phyloP scores from a whole-genome alignment of 2,329 filamentous ascomycete species.

The Talaromyces sp. region DNA sequence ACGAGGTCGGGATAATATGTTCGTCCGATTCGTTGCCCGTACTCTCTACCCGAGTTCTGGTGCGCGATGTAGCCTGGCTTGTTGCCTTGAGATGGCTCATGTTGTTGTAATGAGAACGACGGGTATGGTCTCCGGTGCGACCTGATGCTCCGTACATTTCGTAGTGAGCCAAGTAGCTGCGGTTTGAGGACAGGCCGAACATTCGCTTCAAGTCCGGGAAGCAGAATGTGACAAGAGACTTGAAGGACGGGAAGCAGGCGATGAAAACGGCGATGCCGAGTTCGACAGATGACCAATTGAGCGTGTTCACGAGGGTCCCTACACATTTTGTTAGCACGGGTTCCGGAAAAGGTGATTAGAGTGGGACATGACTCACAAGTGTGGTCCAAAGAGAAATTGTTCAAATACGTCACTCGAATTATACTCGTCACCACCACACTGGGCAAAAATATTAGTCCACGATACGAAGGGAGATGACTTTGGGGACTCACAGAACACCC shows the following conservation, averaged over 20 bases:
- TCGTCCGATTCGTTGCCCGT: constrained; percentile 7
- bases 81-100: not conserved
- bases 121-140: constrained; percentile 12
- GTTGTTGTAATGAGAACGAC: not conserved
- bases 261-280: constrained; percentile 18
- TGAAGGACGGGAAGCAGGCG: constrained; percentile 18
- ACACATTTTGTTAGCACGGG: not conserved
- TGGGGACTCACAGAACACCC: constrained; percentile 13
- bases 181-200: constrained; percentile 12
- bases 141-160: constrained; percentile 14
- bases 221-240: constrained; percentile 14
- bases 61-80: not conserved
- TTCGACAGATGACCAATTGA: constrained; percentile 20
- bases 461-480: no score
- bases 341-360: not conserved
- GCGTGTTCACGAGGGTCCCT: constrained; percentile 16
- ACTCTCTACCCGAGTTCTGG: constrained; percentile 3
- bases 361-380: constrained; percentile 14
- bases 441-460: no score
- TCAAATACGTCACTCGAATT: constrained; percentile 17
- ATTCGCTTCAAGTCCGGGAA: constrained; percentile 13
- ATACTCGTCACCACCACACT: constrained; percentile 18
- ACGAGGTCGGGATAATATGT: not conserved
- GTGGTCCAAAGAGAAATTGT: constrained; percentile 14
- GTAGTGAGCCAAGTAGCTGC: constrained; percentile 10